Evolutionary conservation across 2,329 filamentous ascomycete species (phyloP).

Genomic region (Davidsoniella eucalypti): DNA sequence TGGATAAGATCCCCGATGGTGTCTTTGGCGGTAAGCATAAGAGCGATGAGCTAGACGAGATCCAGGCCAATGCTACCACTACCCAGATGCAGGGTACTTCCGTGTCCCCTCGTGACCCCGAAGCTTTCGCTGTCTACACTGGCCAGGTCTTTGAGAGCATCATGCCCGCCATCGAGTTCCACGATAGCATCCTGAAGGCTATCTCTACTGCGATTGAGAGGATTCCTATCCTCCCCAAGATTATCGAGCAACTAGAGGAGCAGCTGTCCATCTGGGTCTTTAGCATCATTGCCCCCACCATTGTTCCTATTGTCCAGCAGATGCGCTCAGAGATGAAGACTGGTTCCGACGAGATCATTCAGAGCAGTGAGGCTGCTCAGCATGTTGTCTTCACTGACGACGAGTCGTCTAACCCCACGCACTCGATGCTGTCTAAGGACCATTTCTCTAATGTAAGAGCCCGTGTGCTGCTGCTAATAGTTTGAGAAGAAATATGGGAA

Average conservation of each 20-base stretch:
- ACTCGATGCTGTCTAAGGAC: conserved; percentile 92
- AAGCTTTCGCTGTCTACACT: conserved; percentile 68
- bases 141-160: conserved; percentile 59
- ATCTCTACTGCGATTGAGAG: conserved; percentile 68
- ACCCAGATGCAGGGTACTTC: conserved; percentile 60
- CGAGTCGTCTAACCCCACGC: conserved; percentile 62
- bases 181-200: conserved; percentile 69
- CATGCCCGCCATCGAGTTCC: conserved; percentile 80
- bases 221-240: conserved; percentile 68
- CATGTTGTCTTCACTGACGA: conserved; percentile 76
- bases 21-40: conserved; percentile 63
- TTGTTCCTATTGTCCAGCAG: conserved; percentile 72
- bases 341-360: conserved; percentile 73
- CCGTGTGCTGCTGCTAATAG: no score
- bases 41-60: conserved; percentile 58
- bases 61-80: conserved; percentile 58
- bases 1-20: conserved; percentile 67
- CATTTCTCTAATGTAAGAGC: conserved; percentile 65
- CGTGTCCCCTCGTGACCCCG: conserved; percentile 63
- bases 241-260: conserved; percentile 74
- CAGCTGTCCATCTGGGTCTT: conserved; percentile 83
- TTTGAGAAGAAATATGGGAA: conserved; percentile 8
- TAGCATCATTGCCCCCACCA: conserved; percentile 74
- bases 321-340: conserved; percentile 76
- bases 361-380: conserved; percentile 70